These are phyloP conservation scores for Gossypium arboreum DNA, from an alignment of 345 rosid species.

Conservation along the genomic window DNA sequence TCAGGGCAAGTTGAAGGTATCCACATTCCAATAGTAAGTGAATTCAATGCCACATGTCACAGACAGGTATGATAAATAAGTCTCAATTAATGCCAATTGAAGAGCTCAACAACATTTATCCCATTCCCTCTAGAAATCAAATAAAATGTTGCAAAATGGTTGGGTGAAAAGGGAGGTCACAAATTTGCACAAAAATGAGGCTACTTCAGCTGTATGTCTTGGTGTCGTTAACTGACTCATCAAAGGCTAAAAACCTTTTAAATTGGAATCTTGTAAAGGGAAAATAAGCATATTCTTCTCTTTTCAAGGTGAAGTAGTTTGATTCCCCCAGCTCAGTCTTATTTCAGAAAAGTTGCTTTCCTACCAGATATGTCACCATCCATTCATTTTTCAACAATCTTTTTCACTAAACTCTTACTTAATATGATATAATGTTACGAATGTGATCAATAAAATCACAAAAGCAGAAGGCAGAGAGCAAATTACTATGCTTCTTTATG, in stretches of 20 bases:
- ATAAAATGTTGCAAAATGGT: neutral
- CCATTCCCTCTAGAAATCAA: neutral
- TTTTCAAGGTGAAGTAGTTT: slow-evolving; percentile 4
- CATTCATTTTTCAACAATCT: slow-evolving; percentile 9
- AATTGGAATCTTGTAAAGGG: slow-evolving; percentile 15
- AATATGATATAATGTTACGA: neutral
- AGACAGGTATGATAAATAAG: slow-evolving; percentile 17
- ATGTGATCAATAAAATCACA: slow-evolving; percentile 5
- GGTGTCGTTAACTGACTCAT: neutral
- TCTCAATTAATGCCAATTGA: slow-evolving; percentile 28
- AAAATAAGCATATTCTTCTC: slow-evolving; percentile 16
- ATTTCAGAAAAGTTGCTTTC: slow-evolving; percentile 15
- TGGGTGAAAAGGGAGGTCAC: neutral
- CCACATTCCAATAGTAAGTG: slow-evolving; percentile 4
- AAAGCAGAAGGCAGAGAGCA: neutral
- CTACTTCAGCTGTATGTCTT: neutral
- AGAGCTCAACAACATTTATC: slow-evolving; percentile 13
- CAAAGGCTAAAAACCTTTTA: neutral
- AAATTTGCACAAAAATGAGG: neutral
- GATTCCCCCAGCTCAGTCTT: slow-evolving; percentile 9
- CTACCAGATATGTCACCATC: slow-evolving; percentile 6
- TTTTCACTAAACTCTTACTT: slow-evolving; percentile 9
- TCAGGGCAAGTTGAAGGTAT: slow-evolving; percentile 7
- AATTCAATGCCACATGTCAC: slow-evolving; percentile 20
- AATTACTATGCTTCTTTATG: neutral